Evolutionary conservation across 768 basidiomycete genomes (phyloP).

Genomic region (Lentinula raphanica): DNA sequence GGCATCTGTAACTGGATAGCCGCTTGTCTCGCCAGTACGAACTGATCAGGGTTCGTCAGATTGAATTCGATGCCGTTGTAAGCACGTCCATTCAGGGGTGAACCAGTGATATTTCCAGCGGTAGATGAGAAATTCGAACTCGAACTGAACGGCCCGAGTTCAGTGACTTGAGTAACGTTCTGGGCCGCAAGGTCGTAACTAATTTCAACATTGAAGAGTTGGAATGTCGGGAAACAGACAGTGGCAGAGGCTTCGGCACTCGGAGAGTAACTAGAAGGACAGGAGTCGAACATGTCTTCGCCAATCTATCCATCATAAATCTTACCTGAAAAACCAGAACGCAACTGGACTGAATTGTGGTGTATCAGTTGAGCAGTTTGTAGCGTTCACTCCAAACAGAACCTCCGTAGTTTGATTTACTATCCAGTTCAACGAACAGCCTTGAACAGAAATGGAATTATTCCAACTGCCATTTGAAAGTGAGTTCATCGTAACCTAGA

Average conservation of each 20-base stretch:
- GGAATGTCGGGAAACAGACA: constrained; percentile 41
- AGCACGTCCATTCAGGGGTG: constrained; percentile 38
- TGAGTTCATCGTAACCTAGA: constrained; percentile 33
- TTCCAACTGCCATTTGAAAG: constrained; percentile 32
- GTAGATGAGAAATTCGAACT: constrained; percentile 34
- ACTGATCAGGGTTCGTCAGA: constrained; percentile 34
- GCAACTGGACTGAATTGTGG: constrained; percentile 42
- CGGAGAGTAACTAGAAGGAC: constrained; percentile 24
- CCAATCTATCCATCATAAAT: not conserved
- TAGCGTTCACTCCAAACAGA: constrained; percentile 39
- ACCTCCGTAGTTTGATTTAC: constrained; percentile 34
- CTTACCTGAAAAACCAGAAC: constrained; percentile 47
- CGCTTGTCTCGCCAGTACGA: constrained; percentile 30
- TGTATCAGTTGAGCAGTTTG: constrained; percentile 19
- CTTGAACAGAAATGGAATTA: constrained; percentile 34
- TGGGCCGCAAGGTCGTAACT: constrained; percentile 38
- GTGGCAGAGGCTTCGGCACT: constrained; percentile 35
- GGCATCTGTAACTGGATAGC: constrained; percentile 47
- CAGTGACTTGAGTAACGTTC: constrained; percentile 37
- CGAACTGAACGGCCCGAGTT: constrained; percentile 32
- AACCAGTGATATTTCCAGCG: constrained; percentile 40
- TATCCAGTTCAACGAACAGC: constrained; percentile 35
- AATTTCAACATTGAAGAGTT: constrained; percentile 40
- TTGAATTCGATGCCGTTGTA: constrained; percentile 55
- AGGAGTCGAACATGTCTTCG: not conserved